Conservation (phyloP, 257 asterid species). For the Przewalskia tangutica region DNA sequence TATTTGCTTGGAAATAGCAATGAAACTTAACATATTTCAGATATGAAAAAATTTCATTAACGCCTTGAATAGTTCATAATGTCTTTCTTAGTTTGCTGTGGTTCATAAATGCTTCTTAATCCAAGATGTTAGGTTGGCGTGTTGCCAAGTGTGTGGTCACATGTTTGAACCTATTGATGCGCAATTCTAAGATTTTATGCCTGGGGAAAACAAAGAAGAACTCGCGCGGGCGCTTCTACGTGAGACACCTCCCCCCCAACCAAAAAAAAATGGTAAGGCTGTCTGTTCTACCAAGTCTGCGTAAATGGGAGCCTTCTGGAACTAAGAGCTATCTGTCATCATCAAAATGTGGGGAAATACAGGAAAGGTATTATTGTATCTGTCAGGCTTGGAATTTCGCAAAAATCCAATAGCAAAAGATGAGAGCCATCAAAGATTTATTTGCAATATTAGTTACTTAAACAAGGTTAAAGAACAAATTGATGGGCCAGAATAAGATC, state of each 20-base stretch:
- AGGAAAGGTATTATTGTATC: too few species aligned
- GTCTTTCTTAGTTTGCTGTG: too few species aligned
- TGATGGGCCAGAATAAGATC: too few species aligned
- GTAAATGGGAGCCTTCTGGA: too few species aligned
- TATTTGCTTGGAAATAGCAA: background rate
- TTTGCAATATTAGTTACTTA: too few species aligned
- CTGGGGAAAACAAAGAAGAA: background rate
- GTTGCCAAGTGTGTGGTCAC: background rate
- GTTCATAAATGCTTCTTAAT: background rate
- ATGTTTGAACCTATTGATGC: background rate
- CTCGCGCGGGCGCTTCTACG: background rate
- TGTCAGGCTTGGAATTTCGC: too few species aligned
- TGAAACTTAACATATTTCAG: background rate
- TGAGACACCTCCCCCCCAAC: background rate
- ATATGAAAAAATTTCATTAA: background rate
- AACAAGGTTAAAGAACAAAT: too few species aligned
- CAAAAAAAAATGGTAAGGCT: background rate
- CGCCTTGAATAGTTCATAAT: background rate
- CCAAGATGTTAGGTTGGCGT: background rate
- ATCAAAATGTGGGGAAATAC: too few species aligned
- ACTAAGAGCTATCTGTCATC: too few species aligned
- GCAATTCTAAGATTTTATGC: background rate
- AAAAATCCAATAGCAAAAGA: too few species aligned
- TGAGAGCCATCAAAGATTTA: too few species aligned
- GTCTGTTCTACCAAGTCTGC: background rate